Base-by-base conservation (phyloP, 345 rosid genomes). In the Balakata baccata region DNA sequence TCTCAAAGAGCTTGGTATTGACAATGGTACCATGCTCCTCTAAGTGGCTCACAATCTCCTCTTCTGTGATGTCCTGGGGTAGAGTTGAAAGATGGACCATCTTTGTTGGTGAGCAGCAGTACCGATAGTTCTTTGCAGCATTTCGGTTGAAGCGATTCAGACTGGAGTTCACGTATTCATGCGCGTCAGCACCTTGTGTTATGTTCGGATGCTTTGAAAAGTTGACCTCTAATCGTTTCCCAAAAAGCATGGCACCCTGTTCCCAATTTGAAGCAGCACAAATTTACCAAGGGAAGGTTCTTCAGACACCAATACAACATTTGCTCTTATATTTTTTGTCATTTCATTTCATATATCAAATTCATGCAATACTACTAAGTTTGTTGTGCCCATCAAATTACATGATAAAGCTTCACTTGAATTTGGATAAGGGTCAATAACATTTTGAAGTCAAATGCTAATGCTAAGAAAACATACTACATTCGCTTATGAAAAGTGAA, bases 91-190 rank as follows among this genome's bases (percentile, higher is more conserved):
- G 77, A 85, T 95, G 99, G 63, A 95, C 83, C 89, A 92, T 95
- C 87, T 90, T 95, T 47, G 98, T 95, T 5, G 99, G 99, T 6
- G 98, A 92, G 83, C 99, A 95, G 84, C 99, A 95, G 78, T 95
- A 92, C 49, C 97, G 92, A 75, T 92, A 95, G 77, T 95, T 92
- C 88, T 95, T 95, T 5, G 94, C 96, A 38, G 99, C 98, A 66
- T 92, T 90, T 53, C 98, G 99, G 82, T 91, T 89, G 86, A 95
- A 92, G 69, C 97, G 97, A 78, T 94, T 94, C 71, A 94, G 93
- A 81, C 87, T 92, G 0, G 98, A 94, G 82, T 87, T 89, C 38
- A 77, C 71, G 66, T 89, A 94, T 74, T 94, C 97, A 12, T 81
- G 98, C 0, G 96, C 86, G 70, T 95, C 99, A 6, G 92, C 84